phyloP scores from a whole-genome alignment of 2,329 filamentous ascomycete genomes.

The Fusarium marasasianum region DNA sequence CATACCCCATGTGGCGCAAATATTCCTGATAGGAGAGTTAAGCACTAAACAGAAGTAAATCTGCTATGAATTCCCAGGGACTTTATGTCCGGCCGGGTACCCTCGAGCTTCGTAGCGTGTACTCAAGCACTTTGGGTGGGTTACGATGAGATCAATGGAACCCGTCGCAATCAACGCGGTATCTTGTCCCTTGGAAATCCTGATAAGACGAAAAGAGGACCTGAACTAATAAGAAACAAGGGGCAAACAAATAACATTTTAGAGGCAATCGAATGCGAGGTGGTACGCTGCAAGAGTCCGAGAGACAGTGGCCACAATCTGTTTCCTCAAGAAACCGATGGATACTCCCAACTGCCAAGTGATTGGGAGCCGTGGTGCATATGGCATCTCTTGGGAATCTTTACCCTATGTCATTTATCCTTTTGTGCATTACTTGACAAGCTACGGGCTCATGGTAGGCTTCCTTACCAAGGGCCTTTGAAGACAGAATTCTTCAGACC shows the following conservation, averaged over 20 bases:
- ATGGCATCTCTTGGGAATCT: too few species aligned
- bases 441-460: not conserved
- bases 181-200: too few species aligned
- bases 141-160: too few species aligned
- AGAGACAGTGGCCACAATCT: not conserved
- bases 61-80: fast-evolving
- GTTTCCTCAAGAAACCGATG: not conserved
- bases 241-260: not conserved
- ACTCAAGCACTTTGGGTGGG: too few species aligned
- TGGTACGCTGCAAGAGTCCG: not conserved
- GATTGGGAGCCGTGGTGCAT: too few species aligned
- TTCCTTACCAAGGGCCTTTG: not conserved
- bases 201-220: too few species aligned
- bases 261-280: not conserved
- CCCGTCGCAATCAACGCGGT: too few species aligned
- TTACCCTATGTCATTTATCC: not conserved
- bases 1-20: too few species aligned
- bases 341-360: too few species aligned
- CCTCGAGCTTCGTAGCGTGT: too few species aligned
- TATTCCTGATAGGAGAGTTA: fast-evolving
- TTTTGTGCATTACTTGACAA: not conserved
- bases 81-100: too few species aligned
- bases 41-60: too few species aligned
- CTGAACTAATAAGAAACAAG: fast-evolving
- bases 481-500: not conserved